Evolutionary conservation across 495 filamentous ascomycete genomes (phyloP), one percentile per base, ranked within the genome.

Genomic region (Talaromyces thailandensis): DNA sequence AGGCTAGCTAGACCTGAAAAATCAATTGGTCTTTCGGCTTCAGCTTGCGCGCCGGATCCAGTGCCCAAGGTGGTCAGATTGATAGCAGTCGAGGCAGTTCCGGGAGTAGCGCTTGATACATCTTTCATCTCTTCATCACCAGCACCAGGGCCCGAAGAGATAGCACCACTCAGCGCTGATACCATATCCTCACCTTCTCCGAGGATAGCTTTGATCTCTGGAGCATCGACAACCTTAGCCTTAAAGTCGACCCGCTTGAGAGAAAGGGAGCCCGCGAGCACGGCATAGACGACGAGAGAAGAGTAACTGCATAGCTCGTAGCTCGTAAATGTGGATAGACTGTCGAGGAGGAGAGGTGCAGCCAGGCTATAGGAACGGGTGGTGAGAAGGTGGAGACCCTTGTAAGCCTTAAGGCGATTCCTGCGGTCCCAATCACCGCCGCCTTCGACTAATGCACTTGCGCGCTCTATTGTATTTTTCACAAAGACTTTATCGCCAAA

Each of bases 231-330:
- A 21, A 98, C 94, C 77, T 97, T 97, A 61, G 88, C 89, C 79
- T 98, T 98, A 82, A 98, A 98, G 74, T 98, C 94, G 11, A 98
- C 91, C 50, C 94, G 87, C 79, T 96, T 96, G 58, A 98, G 82
- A 31, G 93, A 93, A 59, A 98, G 84, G 4, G 93, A 94, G 61
- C 94, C 94, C 40, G 94, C 92, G 52, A 98, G 86, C 48, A 98
- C 92, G 1, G 95, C 89, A 80, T 98, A 98, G 63, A 98, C 85
- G 45, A 98, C 94, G 24, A 98, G 83, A 28, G 86, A 86, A 51
- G 91, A 93, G 79, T 98, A 98, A 63, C 85, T 91, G 85, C 94
- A 98, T 32, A 98, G 83, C 75, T 98, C 94, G 78, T 95, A 96
- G 68, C 91, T 96, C 56, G 94, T 98, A 74, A 98, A 98, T n/a